Conservation (phyloP, 768 basidiomycete genomes). For the Trametes coccinea region DNA sequence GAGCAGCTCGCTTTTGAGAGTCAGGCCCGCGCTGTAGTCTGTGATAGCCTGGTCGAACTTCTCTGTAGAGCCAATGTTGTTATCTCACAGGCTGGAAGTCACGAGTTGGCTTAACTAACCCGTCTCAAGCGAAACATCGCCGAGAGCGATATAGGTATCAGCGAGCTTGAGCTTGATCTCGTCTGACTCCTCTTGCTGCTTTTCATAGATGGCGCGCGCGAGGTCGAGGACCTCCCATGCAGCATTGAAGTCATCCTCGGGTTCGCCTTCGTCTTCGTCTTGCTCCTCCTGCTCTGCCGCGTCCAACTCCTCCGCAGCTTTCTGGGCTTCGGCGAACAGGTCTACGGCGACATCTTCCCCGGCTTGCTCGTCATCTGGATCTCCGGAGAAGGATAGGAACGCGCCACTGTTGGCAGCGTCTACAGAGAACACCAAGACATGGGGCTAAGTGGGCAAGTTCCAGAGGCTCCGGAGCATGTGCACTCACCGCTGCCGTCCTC, state of each 20-base stretch:
- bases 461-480: neutral
- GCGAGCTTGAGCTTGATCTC: constrained; percentile 79
- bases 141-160: constrained; percentile 86
- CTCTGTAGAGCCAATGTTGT: constrained; percentile 48
- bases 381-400: constrained; percentile 80
- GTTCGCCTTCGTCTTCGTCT: constrained; percentile 72
- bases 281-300: constrained; percentile 48
- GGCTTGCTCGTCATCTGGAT: constrained; percentile 59
- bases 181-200: constrained; percentile 58
- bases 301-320: constrained; percentile 46
- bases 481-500: constrained; percentile 43
- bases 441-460: neutral
- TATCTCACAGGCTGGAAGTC: neutral
- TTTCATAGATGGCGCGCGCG: constrained; percentile 83
- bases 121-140: constrained; percentile 96
- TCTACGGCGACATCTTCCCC: constrained; percentile 58
- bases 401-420: constrained; percentile 47
- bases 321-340: constrained; percentile 59
- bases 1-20: constrained; percentile 70
- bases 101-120: constrained; percentile 50
- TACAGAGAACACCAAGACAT: constrained; percentile 17
- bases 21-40: constrained; percentile 80
- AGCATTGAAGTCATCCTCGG: constrained; percentile 96
- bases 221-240: constrained; percentile 98
- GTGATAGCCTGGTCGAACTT: constrained; percentile 94